phyloP scores from a whole-genome alignment of 2,329 filamentous ascomycete genomes.

The Daldinia sp. region DNA sequence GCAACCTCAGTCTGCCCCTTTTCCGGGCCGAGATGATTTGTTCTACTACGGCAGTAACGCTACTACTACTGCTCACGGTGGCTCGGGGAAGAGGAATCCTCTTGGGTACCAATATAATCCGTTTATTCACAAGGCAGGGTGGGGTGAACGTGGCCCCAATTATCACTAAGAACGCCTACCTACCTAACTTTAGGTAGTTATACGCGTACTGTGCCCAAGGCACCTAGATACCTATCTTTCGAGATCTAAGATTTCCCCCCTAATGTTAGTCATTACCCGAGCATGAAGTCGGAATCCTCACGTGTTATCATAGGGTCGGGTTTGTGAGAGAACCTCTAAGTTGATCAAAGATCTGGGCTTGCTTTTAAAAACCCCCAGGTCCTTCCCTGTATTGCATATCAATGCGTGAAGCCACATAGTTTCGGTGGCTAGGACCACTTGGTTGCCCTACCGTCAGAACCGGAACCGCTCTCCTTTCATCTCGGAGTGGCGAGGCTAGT shows the following conservation, averaged over 20 bases:
- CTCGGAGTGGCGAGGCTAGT: conserved; percentile 33
- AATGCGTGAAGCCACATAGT: neutral
- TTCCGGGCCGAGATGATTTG: conserved; percentile 12
- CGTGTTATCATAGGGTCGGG: conserved; percentile 30
- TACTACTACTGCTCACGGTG: neutral
- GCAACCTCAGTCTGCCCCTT: neutral
- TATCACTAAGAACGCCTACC: neutral
- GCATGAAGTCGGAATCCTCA: conserved; percentile 32
- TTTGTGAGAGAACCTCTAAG: neutral
- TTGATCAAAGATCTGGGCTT: no score
- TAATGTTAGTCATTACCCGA: conserved; percentile 1
- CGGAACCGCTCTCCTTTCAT: conserved; percentile 36
- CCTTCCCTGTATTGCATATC: conserved; percentile 9
- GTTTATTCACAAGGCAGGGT: conserved; percentile 5
- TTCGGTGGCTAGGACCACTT: conserved; percentile 21
- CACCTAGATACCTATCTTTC: no score
- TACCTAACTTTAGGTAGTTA: neutral
- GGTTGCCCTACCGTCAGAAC: conserved; percentile 8
- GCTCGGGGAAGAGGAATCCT: conserved; percentile 2
- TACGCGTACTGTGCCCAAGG: neutral
- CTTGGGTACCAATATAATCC: conserved; percentile 5
- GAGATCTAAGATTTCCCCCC: neutral
- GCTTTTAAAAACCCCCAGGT: no score
- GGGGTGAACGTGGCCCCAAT: conserved; percentile 3
- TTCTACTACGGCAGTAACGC: neutral